Base-by-base conservation (phyloP, 73 alveolate species). In the Paramecium tetraurelia region DNA sequence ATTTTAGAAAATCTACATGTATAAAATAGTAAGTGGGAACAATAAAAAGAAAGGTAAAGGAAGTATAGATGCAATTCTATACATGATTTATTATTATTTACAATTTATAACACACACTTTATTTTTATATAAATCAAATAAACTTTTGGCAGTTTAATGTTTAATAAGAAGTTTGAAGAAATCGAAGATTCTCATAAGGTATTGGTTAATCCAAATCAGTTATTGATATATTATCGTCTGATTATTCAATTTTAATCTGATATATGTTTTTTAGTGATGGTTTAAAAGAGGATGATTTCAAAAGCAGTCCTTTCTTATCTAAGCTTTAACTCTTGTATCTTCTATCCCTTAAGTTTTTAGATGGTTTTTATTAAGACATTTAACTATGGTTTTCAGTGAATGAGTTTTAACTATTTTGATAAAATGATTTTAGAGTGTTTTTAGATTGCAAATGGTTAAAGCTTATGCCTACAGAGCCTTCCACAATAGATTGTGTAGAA, bases 351-450 rank as follows among this genome's bases (percentile, higher is more conserved):
- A 12, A 12, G 4, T 22, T 1, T 63, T 63, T 63, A 9, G 24
- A 22, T 31, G 21, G 8, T 63, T 63, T 63, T 31, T 63, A 31
- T 63, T 63, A 27, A 1, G 87, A 75, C 10, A 29, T 20, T 75
- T 41, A 38, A 75, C 87, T 75, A 75, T 21, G 16, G 5, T 75
- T 41, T 0, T 75, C 87, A 35, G 87, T 38, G 8, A 75, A 75
- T 29, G 68, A 38, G 18, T 75, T 38, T 75, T 38, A 24, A 75
- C 87, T 75, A 38, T 35, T 8, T 75, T 75, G 21, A 20, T 38
- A 75, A 41, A 75, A 75, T 12, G 87, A 75, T 75, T 41, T 75
- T 14, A 75, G 10, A 75, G 87, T 75, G 20, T 75, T 75, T 41
- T 75, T 75, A 29, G 87, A 75, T 35, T 75, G 40, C n/a, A 75